Percentiles rank a stretch among this genome's conserved stretches.
Evolutionary conservation across 129 eudicot species (phyloP).

Genomic region (Cynara cardunculus): DNA sequence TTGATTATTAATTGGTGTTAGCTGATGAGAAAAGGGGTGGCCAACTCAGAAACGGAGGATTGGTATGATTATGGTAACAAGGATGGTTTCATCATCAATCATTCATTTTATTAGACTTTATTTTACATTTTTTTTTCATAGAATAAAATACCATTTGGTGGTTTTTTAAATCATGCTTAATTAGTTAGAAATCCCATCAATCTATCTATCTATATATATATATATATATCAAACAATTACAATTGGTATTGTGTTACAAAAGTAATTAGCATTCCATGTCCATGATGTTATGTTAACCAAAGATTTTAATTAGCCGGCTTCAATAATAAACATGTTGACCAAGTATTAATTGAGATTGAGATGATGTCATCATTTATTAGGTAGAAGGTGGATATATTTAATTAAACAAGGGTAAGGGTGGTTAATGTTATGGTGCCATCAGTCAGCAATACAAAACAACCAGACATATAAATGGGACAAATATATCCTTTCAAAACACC

Average conservation of each 20-base stretch:
- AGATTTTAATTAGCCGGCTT: too few relatives aligned
- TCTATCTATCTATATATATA: too few relatives aligned
- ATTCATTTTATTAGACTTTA: slow-evolving; percentile 4
- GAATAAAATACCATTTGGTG: neutral
- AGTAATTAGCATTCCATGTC: too few relatives aligned
- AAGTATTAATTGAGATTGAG: neutral
- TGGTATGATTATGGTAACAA: slow-evolving; percentile 34
- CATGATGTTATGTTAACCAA: too few relatives aligned
- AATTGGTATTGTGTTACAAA: too few relatives aligned
- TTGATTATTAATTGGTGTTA: slow-evolving; percentile 20
- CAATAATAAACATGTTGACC: slow-evolving; percentile 12
- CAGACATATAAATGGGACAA: slow-evolving; percentile 28
- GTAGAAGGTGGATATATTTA: neutral
- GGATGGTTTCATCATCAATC: slow-evolving; percentile 1
- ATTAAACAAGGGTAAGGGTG: neutral
- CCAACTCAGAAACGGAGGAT: slow-evolving; percentile 28
- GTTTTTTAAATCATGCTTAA: neutral
- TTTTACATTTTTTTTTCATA: neutral
- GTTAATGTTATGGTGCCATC: slow-evolving; percentile 25
- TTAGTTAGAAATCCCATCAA: neutral
- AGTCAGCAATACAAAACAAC: slow-evolving; percentile 16
- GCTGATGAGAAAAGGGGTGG: slow-evolving; percentile 23
- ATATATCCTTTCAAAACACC: slow-evolving; percentile 22
- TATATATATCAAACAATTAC: too few relatives aligned
- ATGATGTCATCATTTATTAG: neutral